Percentiles rank a stretch among this genome's conserved stretches.
phyloP scores from a whole-genome alignment of 345 rosid genomes.

The Barbarea vulgaris region DNA sequence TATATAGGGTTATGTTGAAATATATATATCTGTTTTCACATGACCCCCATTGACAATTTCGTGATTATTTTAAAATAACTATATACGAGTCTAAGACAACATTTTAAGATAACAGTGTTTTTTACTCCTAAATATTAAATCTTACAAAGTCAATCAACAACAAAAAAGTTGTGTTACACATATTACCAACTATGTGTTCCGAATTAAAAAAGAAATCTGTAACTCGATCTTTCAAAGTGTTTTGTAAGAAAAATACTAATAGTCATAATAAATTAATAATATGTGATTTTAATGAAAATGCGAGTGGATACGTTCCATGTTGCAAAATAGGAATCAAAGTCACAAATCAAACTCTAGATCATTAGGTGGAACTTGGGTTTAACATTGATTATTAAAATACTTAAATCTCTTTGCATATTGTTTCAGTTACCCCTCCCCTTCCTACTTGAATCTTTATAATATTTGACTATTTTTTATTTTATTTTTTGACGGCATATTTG shows the following conservation, averaged over 20 bases:
- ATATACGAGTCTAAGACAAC: too few species aligned
- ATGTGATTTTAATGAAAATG: too few species aligned
- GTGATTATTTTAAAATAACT: background rate
- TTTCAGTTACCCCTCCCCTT: background rate
- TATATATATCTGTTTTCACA: background rate
- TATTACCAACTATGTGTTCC: background rate
- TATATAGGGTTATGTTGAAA: too few species aligned
- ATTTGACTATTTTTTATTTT: too few species aligned
- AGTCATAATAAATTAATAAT: too few species aligned
- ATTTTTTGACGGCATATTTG: too few species aligned
- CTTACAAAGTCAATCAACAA: too few species aligned
- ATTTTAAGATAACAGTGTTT: too few species aligned
- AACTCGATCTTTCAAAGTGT: background rate
- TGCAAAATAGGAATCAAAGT: background rate
- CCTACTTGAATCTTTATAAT: background rate
- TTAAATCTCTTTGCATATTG: background rate
- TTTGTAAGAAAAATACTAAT: too few species aligned
- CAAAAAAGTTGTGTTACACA: too few species aligned
- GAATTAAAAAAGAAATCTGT: too few species aligned
- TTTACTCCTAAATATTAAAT: too few species aligned
- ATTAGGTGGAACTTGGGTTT: background rate
- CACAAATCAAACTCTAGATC: background rate
- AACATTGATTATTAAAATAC: background rate
- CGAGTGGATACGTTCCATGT: background rate
- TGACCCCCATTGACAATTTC: background rate